A percentile compares a stretch with the other conserved stretches of the same genome.
These are phyloP conservation scores for Sclerotinia glacialis DNA, from an alignment of 2,329 filamentous ascomycete species.

Conservation along the genomic window DNA sequence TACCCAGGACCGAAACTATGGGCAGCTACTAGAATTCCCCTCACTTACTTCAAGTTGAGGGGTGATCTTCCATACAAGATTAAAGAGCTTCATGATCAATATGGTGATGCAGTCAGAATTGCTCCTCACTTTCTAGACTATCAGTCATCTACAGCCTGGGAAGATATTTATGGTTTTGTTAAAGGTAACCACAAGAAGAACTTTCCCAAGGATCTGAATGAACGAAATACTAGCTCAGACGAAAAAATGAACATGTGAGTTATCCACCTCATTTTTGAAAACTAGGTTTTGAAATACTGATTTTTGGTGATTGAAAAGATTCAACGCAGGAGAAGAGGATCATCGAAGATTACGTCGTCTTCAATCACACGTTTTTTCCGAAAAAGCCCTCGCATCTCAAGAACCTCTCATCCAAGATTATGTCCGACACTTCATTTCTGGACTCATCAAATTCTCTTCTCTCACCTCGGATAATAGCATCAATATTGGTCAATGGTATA, in stretches of 20 bases:
- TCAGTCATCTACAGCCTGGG: conserved; percentile 23
- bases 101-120: conserved; percentile 27
- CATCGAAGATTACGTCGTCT: conserved; percentile 38
- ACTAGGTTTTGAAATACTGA: neutral
- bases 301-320: neutral
- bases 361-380: conserved; percentile 39
- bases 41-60: neutral
- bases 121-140: conserved; percentile 24
- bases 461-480: neutral
- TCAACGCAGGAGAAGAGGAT: conserved; percentile 14
- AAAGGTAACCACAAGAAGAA: conserved; percentile 3
- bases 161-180: conserved; percentile 22
- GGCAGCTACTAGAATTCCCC: conserved; percentile 18
- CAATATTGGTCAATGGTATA: conserved; percentile 39
- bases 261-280: neutral
- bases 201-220: neutral
- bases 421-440: conserved; percentile 3
- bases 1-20: conserved; percentile 23
- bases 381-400: conserved; percentile 38
- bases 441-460: conserved; percentile 17
- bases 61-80: conserved; percentile 12
- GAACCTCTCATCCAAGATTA: conserved; percentile 25
- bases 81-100: conserved; percentile 24
- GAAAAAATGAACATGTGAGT: neutral
- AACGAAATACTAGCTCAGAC: accelerated